These are phyloP conservation scores for Pleurotus ostreatus DNA, from an alignment of 768 basidiomycete species.

Conservation along the genomic window DNA sequence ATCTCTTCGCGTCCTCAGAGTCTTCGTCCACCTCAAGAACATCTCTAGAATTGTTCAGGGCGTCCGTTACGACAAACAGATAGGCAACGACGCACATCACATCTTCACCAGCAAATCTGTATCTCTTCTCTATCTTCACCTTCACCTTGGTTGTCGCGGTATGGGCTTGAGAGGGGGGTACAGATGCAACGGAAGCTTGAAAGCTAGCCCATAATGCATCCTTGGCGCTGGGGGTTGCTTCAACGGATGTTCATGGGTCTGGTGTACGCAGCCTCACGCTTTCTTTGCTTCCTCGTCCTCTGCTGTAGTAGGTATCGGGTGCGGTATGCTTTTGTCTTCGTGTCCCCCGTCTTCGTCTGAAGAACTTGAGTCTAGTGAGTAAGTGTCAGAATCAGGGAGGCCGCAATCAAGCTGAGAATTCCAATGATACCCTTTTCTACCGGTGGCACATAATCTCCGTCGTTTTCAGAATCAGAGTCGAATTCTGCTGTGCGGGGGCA, in stretches of 20 bases:
- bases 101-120: constrained; percentile 75
- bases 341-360: constrained; percentile 31
- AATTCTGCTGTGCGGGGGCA: not conserved
- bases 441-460: constrained; percentile 66
- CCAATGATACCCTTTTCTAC: constrained; percentile 30
- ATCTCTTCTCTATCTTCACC: constrained; percentile 67
- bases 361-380: constrained; percentile 29
- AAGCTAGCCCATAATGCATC: constrained; percentile 67
- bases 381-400: not conserved
- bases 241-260: constrained; percentile 1
- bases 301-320: constrained; percentile 20
- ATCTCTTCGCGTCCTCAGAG: constrained; percentile 72
- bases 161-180: constrained; percentile 16
- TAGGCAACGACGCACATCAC: constrained; percentile 49
- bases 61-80: not conserved
- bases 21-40: constrained; percentile 68
- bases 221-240: constrained; percentile 39
- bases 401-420: not conserved
- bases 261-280: constrained; percentile 28
- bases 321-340: constrained; percentile 28
- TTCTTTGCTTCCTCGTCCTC: constrained; percentile 40
- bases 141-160: constrained; percentile 28
- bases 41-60: constrained; percentile 42
- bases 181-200: constrained; percentile 50
- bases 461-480: constrained; percentile 62